A percentile compares a stretch with the other conserved stretches of the same genome.
Evolutionary conservation across 2,329 filamentous ascomycete species (phyloP).

Genomic region (Zasmidium citrigriseum): DNA sequence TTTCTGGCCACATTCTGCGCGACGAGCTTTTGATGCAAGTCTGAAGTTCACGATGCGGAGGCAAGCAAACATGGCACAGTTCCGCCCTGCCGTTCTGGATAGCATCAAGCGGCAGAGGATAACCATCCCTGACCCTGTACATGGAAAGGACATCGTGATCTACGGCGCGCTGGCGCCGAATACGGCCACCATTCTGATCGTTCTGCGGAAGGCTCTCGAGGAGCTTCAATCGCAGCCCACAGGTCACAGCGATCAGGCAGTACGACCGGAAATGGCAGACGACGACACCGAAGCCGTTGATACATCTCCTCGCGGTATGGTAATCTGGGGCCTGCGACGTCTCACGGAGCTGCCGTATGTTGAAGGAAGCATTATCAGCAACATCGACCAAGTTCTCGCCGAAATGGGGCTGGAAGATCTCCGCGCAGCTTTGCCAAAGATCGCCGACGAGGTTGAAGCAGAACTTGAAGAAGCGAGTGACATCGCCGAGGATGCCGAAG

Average conservation of each 20-base stretch:
- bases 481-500: not conserved
- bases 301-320: constrained; percentile 12
- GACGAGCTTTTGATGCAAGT: constrained; percentile 5
- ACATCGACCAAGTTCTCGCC: constrained; percentile 13
- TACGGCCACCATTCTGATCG: constrained; percentile 25
- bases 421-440: constrained; percentile 14
- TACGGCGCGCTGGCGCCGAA: constrained; percentile 27
- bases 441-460: not conserved
- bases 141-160: constrained; percentile 13
- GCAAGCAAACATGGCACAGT: not conserved
- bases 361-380: constrained; percentile 9
- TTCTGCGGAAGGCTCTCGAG: constrained; percentile 24
- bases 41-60: not conserved
- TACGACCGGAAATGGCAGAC: not conserved
- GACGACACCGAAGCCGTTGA: constrained; percentile 2
- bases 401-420: constrained; percentile 17
- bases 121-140: not conserved
- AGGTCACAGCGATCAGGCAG: not conserved
- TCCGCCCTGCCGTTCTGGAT: not conserved
- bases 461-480: constrained; percentile 1
- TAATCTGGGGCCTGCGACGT: constrained; percentile 21
- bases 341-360: constrained; percentile 20
- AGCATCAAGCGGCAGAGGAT: constrained; percentile 16
- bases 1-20: constrained; percentile 43
- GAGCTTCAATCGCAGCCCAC: constrained; percentile 9